Conservation (phyloP, 2,329 filamentous ascomycete genomes). For the Dothistroma pini region DNA sequence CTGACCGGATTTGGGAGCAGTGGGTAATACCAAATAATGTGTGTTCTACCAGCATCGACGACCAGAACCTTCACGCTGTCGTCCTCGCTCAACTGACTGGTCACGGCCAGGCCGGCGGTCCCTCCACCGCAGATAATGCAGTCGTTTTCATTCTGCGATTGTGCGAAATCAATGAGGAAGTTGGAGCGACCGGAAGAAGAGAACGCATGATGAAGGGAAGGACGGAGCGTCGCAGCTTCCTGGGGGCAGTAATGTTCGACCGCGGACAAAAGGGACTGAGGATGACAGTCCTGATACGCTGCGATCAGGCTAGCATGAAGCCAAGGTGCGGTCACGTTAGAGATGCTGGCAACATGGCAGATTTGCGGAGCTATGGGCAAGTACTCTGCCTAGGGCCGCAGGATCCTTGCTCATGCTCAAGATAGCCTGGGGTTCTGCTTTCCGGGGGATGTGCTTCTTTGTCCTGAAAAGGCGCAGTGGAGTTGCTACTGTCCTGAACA, state of each 20-base stretch:
- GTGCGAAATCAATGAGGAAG: not conserved
- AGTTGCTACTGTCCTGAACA: too few species aligned
- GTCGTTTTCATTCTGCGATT: slow-evolving; percentile 8
- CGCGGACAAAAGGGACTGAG: not conserved
- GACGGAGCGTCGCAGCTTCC: not conserved
- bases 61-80: slow-evolving; percentile 31
- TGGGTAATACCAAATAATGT: too few species aligned
- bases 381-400: too few species aligned
- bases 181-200: not conserved
- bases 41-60: slow-evolving; percentile 16
- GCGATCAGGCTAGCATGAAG: too few species aligned
- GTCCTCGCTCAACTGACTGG: slow-evolving; percentile 28
- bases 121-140: slow-evolving; percentile 31
- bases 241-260: not conserved
- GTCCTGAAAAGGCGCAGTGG: too few species aligned
- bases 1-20: too few species aligned
- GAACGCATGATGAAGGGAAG: slow-evolving; percentile 1
- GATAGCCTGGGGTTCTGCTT: too few species aligned
- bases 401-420: too few species aligned
- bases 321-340: not conserved
- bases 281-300: not conserved
- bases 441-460: too few species aligned
- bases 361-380: too few species aligned
- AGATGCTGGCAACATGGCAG: not conserved
- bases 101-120: slow-evolving; percentile 29